Evolutionary conservation across 306 rosid genomes (phyloP), one percentile per base, ranked within the genome.

Genomic region (Myrica gale): DNA sequence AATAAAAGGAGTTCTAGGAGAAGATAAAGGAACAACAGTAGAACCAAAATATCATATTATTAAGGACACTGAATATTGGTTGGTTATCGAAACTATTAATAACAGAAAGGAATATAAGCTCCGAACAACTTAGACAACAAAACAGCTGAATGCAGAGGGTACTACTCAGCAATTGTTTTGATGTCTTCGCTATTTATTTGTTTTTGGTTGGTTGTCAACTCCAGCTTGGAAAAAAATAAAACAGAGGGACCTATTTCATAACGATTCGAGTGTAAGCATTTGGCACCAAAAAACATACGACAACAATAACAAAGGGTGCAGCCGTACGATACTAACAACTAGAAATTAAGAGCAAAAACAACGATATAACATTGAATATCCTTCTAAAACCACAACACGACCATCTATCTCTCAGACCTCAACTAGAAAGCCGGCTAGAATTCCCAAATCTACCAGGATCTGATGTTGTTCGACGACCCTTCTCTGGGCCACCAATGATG

Each of bases 401-500:
- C 12, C 13, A 16, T 5, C 7, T 32, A 20, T 0, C 23, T 71
- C 23, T 5, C 20, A 6, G 2, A 20, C 11, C 63, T 44, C 60
- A 91, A 79, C 68, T 83, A 26, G 93, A 84, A 72, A 86, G 88
- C n/a, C 75, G 80, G 69, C 69, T 80, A 72, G 82, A 42, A 74
- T 69, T 78, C 60, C 75, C 71, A 12, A 43, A 6, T 26, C 39
- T 15, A 11, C 76, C 87, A 0, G 50, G 76, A 44, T 88, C 39
- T 8, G 19, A 5, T 15, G 80, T 42, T 2, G 83, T 88, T 23
- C 79, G 83, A 45, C 93, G 92, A 46, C 96, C 97, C 82, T 90
- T 90, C 78, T 95, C 88, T 2, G 96, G 97, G 79, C 97, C 97
- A 9, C 97, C 98, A 9, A 92, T 95, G 88, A 92, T 56, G 41